These are phyloP conservation scores for Penstemon davidsonii DNA, from an alignment of 257 asterid genomes.

Conservation along the genomic window DNA sequence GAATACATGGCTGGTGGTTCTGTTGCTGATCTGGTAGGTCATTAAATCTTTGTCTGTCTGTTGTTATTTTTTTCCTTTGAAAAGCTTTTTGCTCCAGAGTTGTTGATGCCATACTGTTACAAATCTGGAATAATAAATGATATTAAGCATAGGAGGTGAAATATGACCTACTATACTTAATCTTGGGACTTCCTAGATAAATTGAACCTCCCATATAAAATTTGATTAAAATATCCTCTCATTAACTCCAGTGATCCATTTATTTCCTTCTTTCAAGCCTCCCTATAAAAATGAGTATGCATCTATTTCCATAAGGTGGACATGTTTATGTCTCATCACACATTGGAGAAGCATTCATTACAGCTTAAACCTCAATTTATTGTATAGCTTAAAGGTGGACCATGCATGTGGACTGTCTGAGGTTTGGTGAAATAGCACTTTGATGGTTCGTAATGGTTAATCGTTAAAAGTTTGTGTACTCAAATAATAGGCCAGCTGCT, in stretches of 20 bases:
- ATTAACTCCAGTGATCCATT: not conserved
- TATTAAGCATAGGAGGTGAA: not conserved
- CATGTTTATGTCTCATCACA: conserved; percentile 2
- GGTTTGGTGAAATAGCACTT: conserved; percentile 12
- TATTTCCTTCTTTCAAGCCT: not conserved
- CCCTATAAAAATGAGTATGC: not conserved
- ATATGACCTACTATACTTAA: conserved; percentile 1
- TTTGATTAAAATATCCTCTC: not conserved
- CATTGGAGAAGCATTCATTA: conserved; percentile 15
- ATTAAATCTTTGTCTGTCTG: conserved; percentile 25
- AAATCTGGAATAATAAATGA: not conserved
- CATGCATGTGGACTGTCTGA: conserved; percentile 19
- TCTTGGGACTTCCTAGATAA: not conserved
- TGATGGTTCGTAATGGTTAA: not conserved
- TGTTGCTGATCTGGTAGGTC: conserved; percentile 93
- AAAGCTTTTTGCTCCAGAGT: conserved; percentile 13
- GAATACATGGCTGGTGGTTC: conserved; percentile 99
- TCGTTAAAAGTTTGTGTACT: conserved; percentile 3
- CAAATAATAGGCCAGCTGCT: not conserved
- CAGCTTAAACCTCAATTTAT: conserved; percentile 1
- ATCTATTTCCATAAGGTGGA: conserved; percentile 9
- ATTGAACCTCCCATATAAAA: not conserved
- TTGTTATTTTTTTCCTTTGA: conserved; percentile 15
- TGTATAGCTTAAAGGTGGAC: conserved; percentile 17
- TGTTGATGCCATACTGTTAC: conserved; percentile 6